Base-by-base conservation (phyloP, 192 early-diverging fungal genomes). In the Podila epigama region DNA sequence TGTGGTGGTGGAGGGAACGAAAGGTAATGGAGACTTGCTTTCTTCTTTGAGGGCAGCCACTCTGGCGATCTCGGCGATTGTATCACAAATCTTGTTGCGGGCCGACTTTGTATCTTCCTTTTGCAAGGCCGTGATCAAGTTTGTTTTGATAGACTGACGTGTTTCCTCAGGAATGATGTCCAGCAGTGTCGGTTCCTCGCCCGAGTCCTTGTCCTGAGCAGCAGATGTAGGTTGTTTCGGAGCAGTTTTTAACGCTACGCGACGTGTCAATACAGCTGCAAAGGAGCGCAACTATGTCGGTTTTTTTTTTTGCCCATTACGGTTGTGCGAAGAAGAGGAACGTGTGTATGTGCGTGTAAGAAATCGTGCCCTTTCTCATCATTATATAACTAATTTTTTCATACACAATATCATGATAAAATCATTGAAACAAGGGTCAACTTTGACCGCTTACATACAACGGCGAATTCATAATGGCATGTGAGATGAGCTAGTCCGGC, bases 81-180 rank as follows among this genome's bases (percentile, higher is more conserved):
- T 92, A 81, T 98, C 97, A 68, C 91, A 94, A 39, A 97, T 83
- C 84, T 97, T 98, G 71, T 95, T 91, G 28, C 96, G 89, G 20
- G 92, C 90, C 2, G 82, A 79, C 55, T 79, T 68, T 41, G 88
- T 87, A 10, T 79, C 79, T 72, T 98, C 97, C 25, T 85, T 81
- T 18, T 84, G 75, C 41, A 99, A 82, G 4, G 95, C 85, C 13
- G 87, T 81, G 48, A 99, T 72, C 16, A 98, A 87, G 64, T 91
- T 86, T 2, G 60, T 67, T 77, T 95, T 90, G 64, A 92, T 86
- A 32, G 79, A 81, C 33, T 82, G 63, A 29, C 91, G 84, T n/a
- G 90, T 88, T 2, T 80, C 69, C 6, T 83, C 82, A 25, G 88
- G 87, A 51, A 96, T 81, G 22, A 83, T 71, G 42, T 87, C 86